Percentiles rank a stretch among this genome's conserved stretches.
Evolutionary conservation across 495 filamentous ascomycete genomes (phyloP).

Genomic region (Lophiotrema nucula): DNA sequence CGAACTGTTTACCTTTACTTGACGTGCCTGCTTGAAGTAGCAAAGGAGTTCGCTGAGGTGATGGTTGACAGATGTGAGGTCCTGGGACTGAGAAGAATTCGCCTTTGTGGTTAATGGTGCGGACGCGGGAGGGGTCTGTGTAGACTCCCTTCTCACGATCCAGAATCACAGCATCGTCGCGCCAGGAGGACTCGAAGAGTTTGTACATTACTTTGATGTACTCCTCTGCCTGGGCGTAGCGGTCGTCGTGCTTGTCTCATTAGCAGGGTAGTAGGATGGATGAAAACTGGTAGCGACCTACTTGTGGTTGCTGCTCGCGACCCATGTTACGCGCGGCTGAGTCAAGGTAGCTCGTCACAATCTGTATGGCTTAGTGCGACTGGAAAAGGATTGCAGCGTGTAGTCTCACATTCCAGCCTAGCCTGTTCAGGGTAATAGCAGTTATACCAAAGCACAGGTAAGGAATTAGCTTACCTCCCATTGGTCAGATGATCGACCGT

Average conservation of each 20-base stretch:
- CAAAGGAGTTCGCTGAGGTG: constrained; percentile 61
- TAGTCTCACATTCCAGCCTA: constrained; percentile 61
- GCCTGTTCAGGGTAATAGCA: background rate
- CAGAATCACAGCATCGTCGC: constrained; percentile 61
- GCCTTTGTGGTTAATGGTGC: constrained; percentile 65
- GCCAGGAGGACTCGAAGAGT: constrained; percentile 68
- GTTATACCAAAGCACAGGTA: background rate
- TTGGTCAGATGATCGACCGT: constrained; percentile 68
- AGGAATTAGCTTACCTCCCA: constrained; percentile 45
- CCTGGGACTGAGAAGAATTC: constrained; percentile 66
- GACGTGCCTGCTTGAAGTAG: constrained; percentile 65
- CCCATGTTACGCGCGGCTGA: constrained; percentile 64
- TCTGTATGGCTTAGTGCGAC: background rate
- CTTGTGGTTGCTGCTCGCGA: constrained; percentile 50
- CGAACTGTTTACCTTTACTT: constrained; percentile 56
- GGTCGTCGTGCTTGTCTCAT: constrained; percentile 13
- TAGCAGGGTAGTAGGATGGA: background rate
- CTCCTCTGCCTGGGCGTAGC: constrained; percentile 64
- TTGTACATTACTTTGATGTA: constrained; percentile 70
- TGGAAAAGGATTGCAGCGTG: background rate
- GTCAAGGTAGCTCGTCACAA: constrained; percentile 65
- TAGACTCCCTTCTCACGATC: constrained; percentile 59
- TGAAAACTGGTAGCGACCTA: background rate
- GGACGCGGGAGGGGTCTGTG: constrained; percentile 57
- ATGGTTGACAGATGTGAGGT: constrained; percentile 62